Evolutionary conservation across 192 early-diverging fungal species (phyloP), one percentile per base, ranked within the genome.

Genomic region (Entomortierella chlamydospora): DNA sequence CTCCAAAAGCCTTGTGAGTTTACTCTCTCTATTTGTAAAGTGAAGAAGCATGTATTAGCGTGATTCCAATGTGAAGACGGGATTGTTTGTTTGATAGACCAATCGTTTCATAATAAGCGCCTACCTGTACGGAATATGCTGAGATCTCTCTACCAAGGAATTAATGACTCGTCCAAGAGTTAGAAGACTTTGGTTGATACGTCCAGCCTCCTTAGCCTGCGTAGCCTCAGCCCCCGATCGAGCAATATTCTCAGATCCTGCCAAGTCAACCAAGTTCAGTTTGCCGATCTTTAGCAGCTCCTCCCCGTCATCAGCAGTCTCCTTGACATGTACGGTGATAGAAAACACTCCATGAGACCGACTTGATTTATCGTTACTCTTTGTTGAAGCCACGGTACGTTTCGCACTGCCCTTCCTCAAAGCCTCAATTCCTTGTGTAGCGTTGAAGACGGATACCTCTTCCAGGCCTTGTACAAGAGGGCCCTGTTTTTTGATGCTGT

Each of bases 311-410:
- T 89, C 70, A 0, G 88, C 84, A 0, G 90, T 86, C 78, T 99
- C 97, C 65, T 92, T 93, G 23, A 95, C 94, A 73, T 95, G 92
- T 11, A 96, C 91, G 4, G 91, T 96, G 25, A 99, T 89, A 2
- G 95, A 92, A 74, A 96, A 98, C 18, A 99, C 93, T 15, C 93
- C 93, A 71, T 99, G 96, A 1, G 96, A 97, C 37, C 97, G 91
- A 84, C 95, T 96, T 22, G 95, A 96, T 33, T 90, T 89, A 55
- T 95, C 93, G 82, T 99, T 98, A 76, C 93, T 93, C 65, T 93
- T 92, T 0, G 97, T 99, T 0, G 92, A 86, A 0, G 96, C 96
- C 18, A 91, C 91, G 34, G 89, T 90, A 59, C 96, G 85, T 52
- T 92, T 93, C 47, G 85, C 70, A 1, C 92, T 89, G 0, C 94